A percentile compares a stretch with the other conserved stretches of the same genome.
Conservation (phyloP, 2,329 filamentous ascomycete species). For the Alternaria conjuncta region DNA sequence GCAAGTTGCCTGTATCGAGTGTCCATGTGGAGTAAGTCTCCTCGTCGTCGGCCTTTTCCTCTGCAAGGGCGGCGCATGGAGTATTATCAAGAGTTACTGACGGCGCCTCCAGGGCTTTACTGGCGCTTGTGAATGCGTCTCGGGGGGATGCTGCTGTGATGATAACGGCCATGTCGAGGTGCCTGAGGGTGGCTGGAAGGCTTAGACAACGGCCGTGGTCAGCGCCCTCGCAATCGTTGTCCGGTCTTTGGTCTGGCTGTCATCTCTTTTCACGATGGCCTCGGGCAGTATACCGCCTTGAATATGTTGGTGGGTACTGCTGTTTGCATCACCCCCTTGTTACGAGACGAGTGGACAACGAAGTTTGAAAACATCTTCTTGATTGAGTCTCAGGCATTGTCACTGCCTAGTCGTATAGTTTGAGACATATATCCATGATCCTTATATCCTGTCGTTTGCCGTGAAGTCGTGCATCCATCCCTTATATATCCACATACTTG, state of each 20-base stretch:
- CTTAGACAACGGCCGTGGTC: not conserved
- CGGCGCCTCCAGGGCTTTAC: not conserved
- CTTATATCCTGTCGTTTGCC: not conserved
- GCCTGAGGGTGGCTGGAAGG: constrained; percentile 1
- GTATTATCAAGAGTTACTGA: not conserved
- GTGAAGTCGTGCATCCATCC: not conserved
- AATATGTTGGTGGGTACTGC: not conserved
- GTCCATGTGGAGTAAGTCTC: constrained; percentile 5
- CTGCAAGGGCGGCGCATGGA: not conserved
- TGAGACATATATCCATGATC: not conserved
- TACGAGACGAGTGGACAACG: not conserved
- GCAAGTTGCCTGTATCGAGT: constrained; percentile 10
- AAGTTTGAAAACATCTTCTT: not conserved
- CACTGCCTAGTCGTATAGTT: not conserved
- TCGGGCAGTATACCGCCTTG: not conserved
- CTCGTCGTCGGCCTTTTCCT: not conserved
- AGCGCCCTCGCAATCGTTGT: not conserved
- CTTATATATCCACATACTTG: not conserved
- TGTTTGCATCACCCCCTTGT: not conserved
- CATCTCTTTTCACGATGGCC: not conserved
- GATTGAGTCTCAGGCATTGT: not conserved
- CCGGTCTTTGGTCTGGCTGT: not conserved
- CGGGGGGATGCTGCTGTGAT: constrained; percentile 5
- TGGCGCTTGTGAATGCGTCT: constrained; percentile 2
- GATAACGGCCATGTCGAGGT: not conserved